Evolutionary conservation across 495 filamentous ascomycete genomes (phyloP), one percentile per base, ranked within the genome.

Genomic region (Halenospora varia): DNA sequence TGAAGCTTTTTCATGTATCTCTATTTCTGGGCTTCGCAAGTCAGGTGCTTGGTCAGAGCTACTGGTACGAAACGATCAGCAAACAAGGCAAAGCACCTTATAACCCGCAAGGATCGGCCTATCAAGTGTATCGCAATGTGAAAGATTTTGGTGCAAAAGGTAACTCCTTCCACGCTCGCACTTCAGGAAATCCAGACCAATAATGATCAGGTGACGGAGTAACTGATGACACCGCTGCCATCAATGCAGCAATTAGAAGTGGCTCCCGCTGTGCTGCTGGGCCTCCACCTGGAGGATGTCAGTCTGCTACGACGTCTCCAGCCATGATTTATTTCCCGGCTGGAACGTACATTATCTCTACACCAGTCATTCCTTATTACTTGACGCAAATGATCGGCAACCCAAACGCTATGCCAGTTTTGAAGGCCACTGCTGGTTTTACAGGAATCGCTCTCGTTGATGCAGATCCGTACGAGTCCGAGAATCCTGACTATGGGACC

Each of bases 351-450:
- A 57, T 82, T 1, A 75, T 89, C 59, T 78, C 68, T 66, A 68
- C 62, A 11, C 75, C 82, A 0, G 81, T 88, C 49, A 68, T 84
- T 47, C 74, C 81, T 60, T 58, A 83, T 70, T 88, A 87, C 69
- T 81, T 83, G 46, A 89, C 87, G 4, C 78, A 87, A 64, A 64
- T 90, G n/a, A 77, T 87, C 53, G 86, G 86, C 25, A 84, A 90
- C 57, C 78, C 87, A 8, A 82, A 82, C 60, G 70, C 78, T 56
- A 69, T 80, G 20, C 86, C 88, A 6, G 77, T 82, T 0, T 68
- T 92, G 39, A 85, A 88, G 62, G 88, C 86, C 8, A 80, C 81
- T 24, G 22, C 83, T 29, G 74, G 73, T 52, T 93, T 92, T 65
- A 69, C 68, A 6, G 85, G 84, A 24, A 74, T 86, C 54, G 84